These are phyloP conservation scores for Didymella pomorum DNA, from an alignment of 2,329 filamentous ascomycete species.

Conservation along the genomic window DNA sequence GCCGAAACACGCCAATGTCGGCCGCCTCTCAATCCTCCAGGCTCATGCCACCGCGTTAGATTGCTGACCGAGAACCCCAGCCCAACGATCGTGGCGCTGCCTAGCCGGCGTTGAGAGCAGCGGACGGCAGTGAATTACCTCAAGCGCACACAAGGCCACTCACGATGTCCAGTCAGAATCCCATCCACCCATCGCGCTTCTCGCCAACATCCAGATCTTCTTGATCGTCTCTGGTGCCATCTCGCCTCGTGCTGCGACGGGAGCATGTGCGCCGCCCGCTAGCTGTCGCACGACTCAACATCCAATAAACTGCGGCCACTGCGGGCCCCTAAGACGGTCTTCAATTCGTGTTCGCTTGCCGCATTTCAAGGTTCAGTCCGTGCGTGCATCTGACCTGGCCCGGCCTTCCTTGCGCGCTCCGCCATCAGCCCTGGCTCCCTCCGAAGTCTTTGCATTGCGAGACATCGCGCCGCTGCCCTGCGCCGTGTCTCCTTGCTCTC, in stretches of 20 bases:
- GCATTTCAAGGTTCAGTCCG: constrained; percentile 31
- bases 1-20: constrained; percentile 30
- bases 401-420: constrained; percentile 35
- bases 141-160: constrained; percentile 1
- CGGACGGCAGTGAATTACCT: constrained; percentile 1
- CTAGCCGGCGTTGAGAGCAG: constrained; percentile 4
- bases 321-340: constrained; percentile 28
- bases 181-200: constrained; percentile 1
- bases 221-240: constrained; percentile 16
- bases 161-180: neutral
- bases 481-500: constrained; percentile 26
- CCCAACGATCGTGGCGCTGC: constrained; percentile 13
- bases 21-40: constrained; percentile 25
- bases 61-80: constrained; percentile 25
- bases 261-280: constrained; percentile 40
- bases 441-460: constrained; percentile 35
- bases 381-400: constrained; percentile 28
- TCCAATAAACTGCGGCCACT: constrained; percentile 29
- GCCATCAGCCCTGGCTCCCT: constrained; percentile 36
- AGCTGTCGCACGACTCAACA: constrained; percentile 42
- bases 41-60: constrained; percentile 21
- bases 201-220: constrained; percentile 7
- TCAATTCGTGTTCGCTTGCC: constrained; percentile 33
- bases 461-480: constrained; percentile 33
- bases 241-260: constrained; percentile 36